Evolutionary conservation across 2,329 filamentous ascomycete species (phyloP).

Genomic region (Macrophomina phaseolina): DNA sequence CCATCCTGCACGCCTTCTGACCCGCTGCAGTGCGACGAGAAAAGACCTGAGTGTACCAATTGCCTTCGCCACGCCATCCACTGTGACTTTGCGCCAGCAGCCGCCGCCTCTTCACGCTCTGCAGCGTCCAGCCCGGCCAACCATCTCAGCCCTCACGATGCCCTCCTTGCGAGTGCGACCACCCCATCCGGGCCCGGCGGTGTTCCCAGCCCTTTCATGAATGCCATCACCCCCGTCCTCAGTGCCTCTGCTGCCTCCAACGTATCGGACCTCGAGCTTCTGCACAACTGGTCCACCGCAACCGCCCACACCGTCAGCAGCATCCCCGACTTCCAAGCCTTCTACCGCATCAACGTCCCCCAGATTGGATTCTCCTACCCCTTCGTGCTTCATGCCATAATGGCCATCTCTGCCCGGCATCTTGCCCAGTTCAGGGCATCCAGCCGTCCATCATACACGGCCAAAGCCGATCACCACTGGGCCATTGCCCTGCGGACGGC

Average conservation of each 20-base stretch:
- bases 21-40: constrained; percentile 37
- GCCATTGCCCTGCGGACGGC: constrained; percentile 1
- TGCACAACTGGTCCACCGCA: constrained; percentile 41
- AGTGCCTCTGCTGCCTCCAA: constrained; percentile 27
- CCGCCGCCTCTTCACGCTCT: constrained; percentile 27
- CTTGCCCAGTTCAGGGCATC: constrained; percentile 30
- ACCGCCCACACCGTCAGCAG: constrained; percentile 36
- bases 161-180: neutral
- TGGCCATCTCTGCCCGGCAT: constrained; percentile 54
- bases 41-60: constrained; percentile 38
- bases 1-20: neutral
- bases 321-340: constrained; percentile 32
- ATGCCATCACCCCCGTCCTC: neutral
- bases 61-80: constrained; percentile 38
- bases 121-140: constrained; percentile 4
- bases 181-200: constrained; percentile 9
- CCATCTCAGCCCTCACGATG: constrained; percentile 9
- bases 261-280: constrained; percentile 37
- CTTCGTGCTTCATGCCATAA: constrained; percentile 52
- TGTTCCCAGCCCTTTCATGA: constrained; percentile 1
- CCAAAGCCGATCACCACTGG: constrained; percentile 13
- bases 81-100: constrained; percentile 35
- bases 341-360: constrained; percentile 35
- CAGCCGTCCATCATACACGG: constrained; percentile 1
- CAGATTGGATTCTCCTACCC: constrained; percentile 48